phyloP scores from a whole-genome alignment of 1,284 basidiomycete genomes.

The Volvariella volvacea region DNA sequence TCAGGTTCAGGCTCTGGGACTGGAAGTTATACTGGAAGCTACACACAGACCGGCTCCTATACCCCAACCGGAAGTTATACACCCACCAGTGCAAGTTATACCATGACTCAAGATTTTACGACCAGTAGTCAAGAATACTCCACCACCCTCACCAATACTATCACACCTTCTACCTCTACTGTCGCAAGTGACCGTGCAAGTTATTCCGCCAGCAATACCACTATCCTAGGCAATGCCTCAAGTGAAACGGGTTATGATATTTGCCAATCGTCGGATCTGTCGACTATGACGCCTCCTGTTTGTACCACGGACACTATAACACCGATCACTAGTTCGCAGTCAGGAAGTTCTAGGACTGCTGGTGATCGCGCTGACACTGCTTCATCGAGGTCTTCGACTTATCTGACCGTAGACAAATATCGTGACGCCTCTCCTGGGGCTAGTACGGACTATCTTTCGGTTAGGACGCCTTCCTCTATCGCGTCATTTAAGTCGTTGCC shows the following conservation, averaged over 20 bases:
- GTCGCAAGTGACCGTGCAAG: too few relatives aligned
- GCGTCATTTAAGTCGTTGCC: constrained; percentile 35
- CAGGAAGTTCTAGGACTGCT: too few relatives aligned
- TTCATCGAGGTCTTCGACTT: not conserved
- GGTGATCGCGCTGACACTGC: constrained; percentile 2
- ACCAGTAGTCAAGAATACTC: too few relatives aligned
- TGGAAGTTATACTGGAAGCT: not conserved
- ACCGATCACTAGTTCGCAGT: constrained; percentile 15
- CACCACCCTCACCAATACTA: too few relatives aligned
- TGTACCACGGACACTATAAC: constrained; percentile 23
- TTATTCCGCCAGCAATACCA: too few relatives aligned
- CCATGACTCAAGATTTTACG: too few relatives aligned
- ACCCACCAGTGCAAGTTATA: constrained; percentile 5
- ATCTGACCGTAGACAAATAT: constrained; percentile 11
- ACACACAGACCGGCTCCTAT: constrained; percentile 11
- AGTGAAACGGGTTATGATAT: constrained; percentile 42
- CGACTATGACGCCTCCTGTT: constrained; percentile 26
- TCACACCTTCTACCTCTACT: too few relatives aligned
- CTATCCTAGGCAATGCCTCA: constrained; percentile 14
- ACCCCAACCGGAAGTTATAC: constrained; percentile 17
- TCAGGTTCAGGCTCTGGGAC: too few relatives aligned
- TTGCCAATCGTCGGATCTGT: constrained; percentile 41
- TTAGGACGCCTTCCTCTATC: constrained; percentile 22
- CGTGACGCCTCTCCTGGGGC: constrained; percentile 30
- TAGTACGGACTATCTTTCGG: constrained; percentile 34